Base-by-base conservation (phyloP, 2,329 filamentous ascomycete genomes). In the Phaeosphaeria sp. region DNA sequence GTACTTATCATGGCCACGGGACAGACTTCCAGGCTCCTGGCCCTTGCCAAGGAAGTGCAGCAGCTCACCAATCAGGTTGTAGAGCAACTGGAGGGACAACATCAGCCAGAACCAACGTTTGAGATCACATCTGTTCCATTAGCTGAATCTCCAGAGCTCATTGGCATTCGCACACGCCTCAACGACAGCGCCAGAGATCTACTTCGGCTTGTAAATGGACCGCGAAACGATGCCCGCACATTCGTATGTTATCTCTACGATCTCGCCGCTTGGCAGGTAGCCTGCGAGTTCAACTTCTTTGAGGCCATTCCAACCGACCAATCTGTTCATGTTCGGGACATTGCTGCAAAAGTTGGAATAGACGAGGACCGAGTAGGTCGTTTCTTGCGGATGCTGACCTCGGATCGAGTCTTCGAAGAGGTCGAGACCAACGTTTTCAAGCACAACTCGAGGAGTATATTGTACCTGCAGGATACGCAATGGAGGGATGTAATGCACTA, bases 181-280 rank as follows among this genome's bases (percentile, higher is more conserved):
- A 67, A 64, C 27, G 63, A 65, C 46, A 46, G 53, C 11, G 59
- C 63, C 20, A 50, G 55, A 30, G 63, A 67, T 44, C 58, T 55
- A 20, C 59, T 68, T 48, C 78, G 67, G 21, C 60, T 67, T 11
- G 62, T 67, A 15, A 73, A 53, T 59, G 63, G 60, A 1, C 65
- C 59, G 7, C 57, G 58, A 25, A 60, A 56, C 44, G 53, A 59
- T 43, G 52, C 55, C 11, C 61, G 65, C 21, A 58, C 57, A 11
- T 60, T 66, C 18, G 50, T 63, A 13, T 63, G 59, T 33, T 60
- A 59, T 18, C 49, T 61, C 3, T 60, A 63, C 42, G 65, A 69
- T 48, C 42, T 69, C 10, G 65, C 65, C 11, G 63, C 66, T 10
- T 62, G 51, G 55, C 66, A 69, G 49, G 61, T 67, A 46, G 66